These are phyloP conservation scores for Malus sylvestris DNA, from an alignment of 306 rosid genomes.

Conservation along the genomic window DNA sequence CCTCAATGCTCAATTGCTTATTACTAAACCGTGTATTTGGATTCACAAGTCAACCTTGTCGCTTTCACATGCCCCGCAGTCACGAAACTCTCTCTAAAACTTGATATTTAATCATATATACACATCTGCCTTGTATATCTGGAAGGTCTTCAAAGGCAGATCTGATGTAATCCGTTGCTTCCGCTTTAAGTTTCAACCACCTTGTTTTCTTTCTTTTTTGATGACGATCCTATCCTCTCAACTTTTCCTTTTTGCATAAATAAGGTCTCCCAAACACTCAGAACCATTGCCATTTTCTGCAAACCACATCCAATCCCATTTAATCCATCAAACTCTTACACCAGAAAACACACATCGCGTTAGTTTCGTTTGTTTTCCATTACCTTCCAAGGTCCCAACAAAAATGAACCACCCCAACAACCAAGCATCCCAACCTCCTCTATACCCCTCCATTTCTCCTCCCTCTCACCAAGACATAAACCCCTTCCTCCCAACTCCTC, in stretches of 20 bases:
- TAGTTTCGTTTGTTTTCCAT: neutral
- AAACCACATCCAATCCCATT: neutral
- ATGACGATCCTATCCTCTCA: neutral
- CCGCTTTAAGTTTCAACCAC: neutral
- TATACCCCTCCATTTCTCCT: slow-evolving; percentile 10
- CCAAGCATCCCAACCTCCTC: slow-evolving; percentile 16
- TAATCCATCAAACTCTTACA: neutral
- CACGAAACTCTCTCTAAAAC: neutral
- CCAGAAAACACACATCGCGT: neutral
- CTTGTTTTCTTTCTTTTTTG: neutral
- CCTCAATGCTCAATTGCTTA: neutral
- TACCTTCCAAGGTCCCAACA: neutral
- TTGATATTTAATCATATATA: neutral
- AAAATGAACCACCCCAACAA: slow-evolving; percentile 17
- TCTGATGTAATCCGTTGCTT: too few species aligned
- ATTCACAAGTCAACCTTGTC: slow-evolving; percentile 4
- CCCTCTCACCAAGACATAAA: slow-evolving; percentile 8
- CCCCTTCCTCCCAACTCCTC: slow-evolving; percentile 14
- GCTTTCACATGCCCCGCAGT: slow-evolving; percentile 1
- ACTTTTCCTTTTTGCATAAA: neutral
- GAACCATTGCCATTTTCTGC: neutral
- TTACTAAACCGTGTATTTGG: neutral
- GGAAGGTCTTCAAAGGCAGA: too few species aligned
- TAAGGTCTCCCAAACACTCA: neutral
- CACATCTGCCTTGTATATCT: too few species aligned